Conservation (phyloP, 768 basidiomycete species). For the Xerocomellus dryophilus region DNA sequence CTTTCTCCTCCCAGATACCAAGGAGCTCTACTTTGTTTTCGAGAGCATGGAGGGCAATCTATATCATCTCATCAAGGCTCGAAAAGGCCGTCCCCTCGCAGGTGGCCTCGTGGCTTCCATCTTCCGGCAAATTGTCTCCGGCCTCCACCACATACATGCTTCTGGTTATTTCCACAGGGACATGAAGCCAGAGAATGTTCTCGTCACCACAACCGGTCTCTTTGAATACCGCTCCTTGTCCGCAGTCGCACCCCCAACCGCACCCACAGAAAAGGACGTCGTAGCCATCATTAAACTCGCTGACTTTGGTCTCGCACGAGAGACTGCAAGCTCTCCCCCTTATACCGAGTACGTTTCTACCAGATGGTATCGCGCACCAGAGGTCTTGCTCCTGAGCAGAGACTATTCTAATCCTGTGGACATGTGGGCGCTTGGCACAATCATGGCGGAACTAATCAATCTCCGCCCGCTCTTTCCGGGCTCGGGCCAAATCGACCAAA, state of each 20-base stretch:
- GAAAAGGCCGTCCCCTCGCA: conserved; percentile 93
- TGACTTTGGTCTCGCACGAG: conserved; percentile 94
- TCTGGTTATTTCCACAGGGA: conserved; percentile 98
- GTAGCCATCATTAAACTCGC: conserved; percentile 96
- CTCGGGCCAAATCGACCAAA: conserved; percentile 88
- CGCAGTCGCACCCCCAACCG: conserved; percentile 59
- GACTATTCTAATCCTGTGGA: conserved; percentile 98
- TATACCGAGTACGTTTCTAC: conserved; percentile 99
- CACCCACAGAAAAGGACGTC: conserved; percentile 85
- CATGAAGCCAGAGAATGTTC: conserved; percentile 99
- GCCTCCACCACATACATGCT: conserved; percentile 88
- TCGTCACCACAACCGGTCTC: conserved; percentile 95
- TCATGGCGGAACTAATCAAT: conserved; percentile 95
- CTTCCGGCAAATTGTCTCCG: conserved; percentile 87
- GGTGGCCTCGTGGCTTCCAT: conserved; percentile 94
- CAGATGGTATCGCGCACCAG: conserved; percentile 99
- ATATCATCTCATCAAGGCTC: conserved; percentile 97
- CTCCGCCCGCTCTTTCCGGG: conserved; percentile 95
- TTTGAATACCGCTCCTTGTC: conserved; percentile 85
- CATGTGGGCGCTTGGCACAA: conserved; percentile 99
- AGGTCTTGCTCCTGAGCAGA: conserved; percentile 85
- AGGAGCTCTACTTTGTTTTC: conserved; percentile 98
- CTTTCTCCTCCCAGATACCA: conserved; percentile 92
- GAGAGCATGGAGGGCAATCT: conserved; percentile 99
- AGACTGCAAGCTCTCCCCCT: conserved; percentile 82